Base-by-base conservation (phyloP, 192 early-diverging fungal genomes). In the Borealophlyctis nickersoniae region DNA sequence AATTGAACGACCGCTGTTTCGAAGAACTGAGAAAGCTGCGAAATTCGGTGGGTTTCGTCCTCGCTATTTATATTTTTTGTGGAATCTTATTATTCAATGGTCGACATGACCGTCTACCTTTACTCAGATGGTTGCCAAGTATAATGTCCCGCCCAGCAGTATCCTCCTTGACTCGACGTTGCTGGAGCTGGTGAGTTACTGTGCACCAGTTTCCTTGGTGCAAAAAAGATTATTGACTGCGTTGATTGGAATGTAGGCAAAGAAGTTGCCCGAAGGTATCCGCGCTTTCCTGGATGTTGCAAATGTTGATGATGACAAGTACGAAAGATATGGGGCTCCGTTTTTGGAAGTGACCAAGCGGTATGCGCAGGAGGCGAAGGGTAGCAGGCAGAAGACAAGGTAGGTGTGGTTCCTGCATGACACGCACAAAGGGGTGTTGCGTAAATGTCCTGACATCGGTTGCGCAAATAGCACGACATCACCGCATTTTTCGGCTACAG, bases 261-360 rank as follows among this genome's bases (percentile, higher is more conserved):
- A 9, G n/a, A 23, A 53, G 11, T 24, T 53, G 11, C 52, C 52
- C 14, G 26, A 9, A 14, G 23, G 11, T 7, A 53, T 53, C 26
- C 14, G 5, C 5, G 52, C 9, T 9, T 53, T 53, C 52, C 23
- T 53, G 11, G 24, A 5, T 27, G 26, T 53, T 7, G 7, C 52
- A 7, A 9, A 7, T 5, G 26, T 23, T 5, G 52, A 53, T 27
- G 52, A 53, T 27, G 11, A 23, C 52, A 53, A 53, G 26, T 53
- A 9, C 5, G 23, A 53, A 23, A 14, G 23, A 23, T 53, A 14
- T 53, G 52, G 52, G n/a, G n/a, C 5, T 9, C 13, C 14, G 52
- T 53, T 53, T 53, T 53, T 53, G 52, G 52, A 53, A 24, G 52
- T 27, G 5, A 53, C 52, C 11, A 53, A 53, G 52, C 52, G 52